These are phyloP conservation scores for Arthrobotrys conoides DNA, from an alignment of 2,329 filamentous ascomycete genomes.

Conservation along the genomic window DNA sequence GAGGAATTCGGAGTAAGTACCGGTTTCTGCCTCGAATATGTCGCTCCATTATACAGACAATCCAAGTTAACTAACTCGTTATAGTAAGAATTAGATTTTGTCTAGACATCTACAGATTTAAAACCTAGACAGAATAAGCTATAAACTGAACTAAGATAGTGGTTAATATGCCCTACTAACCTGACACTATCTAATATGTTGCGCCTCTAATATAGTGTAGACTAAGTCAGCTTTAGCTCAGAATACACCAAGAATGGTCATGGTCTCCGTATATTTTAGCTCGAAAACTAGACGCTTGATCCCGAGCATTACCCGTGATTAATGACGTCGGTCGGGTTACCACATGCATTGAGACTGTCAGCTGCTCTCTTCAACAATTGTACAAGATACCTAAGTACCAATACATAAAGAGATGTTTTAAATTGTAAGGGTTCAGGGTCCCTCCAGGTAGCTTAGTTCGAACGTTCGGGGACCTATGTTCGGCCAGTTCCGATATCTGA, in stretches of 20 bases:
- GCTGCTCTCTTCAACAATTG: conserved; percentile 1
- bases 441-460: background rate
- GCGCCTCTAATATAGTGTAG: too few species aligned
- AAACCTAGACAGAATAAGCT: too few species aligned
- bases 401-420: background rate
- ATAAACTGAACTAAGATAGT: background rate
- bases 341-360: conserved; percentile 14
- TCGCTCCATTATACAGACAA: background rate
- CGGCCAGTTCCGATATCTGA: conserved; percentile 44
- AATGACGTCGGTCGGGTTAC: background rate
- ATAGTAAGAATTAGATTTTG: too few species aligned
- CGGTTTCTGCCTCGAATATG: background rate
- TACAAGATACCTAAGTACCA: background rate
- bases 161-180: background rate
- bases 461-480: conserved; percentile 9
- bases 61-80: background rate
- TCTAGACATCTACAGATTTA: too few species aligned
- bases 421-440: background rate
- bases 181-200: too few species aligned
- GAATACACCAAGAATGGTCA: background rate
- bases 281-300: background rate
- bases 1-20: background rate
- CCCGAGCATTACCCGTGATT: conserved; percentile 1
- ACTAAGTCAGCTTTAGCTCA: background rate
- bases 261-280: background rate